Evolutionary conservation across 176 grass and related monocot genomes (phyloP).

Genomic region (Chloris gayana): DNA sequence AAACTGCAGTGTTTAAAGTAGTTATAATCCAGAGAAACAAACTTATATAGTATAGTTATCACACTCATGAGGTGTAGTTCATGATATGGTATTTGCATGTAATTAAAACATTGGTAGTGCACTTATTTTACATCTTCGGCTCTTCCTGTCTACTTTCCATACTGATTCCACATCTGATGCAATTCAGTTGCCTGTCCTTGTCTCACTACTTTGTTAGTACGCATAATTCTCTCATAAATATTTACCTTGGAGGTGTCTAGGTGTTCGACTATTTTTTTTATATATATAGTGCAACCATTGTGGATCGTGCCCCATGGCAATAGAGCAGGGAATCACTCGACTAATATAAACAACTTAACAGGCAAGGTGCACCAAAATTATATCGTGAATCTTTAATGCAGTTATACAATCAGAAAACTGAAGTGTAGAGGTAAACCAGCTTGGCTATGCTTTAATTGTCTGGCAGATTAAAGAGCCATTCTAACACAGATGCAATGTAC

Average conservation of each 20-base stretch:
- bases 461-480: constrained; percentile 16
- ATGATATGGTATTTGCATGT: not conserved
- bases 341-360: not conserved
- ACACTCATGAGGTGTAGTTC: not conserved
- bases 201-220: not conserved
- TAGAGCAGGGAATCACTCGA: not conserved
- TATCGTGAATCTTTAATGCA: not conserved
- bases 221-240: not conserved
- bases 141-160: not conserved
- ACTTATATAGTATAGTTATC: not conserved
- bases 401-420: not conserved
- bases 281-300: not conserved
- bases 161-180: not conserved
- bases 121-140: not conserved
- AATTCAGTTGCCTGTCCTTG: not conserved
- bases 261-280: not conserved
- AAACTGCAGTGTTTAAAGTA: not conserved
- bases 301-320: not conserved
- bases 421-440: not conserved
- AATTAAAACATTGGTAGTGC: not conserved
- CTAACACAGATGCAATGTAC: not conserved
- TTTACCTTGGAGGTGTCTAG: not conserved
- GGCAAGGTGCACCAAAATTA: not conserved
- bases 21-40: not conserved
- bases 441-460: constrained; percentile 13